These are phyloP conservation scores for Fulvia fulva DNA, from an alignment of 2,329 filamentous ascomycete genomes.

Conservation along the genomic window DNA sequence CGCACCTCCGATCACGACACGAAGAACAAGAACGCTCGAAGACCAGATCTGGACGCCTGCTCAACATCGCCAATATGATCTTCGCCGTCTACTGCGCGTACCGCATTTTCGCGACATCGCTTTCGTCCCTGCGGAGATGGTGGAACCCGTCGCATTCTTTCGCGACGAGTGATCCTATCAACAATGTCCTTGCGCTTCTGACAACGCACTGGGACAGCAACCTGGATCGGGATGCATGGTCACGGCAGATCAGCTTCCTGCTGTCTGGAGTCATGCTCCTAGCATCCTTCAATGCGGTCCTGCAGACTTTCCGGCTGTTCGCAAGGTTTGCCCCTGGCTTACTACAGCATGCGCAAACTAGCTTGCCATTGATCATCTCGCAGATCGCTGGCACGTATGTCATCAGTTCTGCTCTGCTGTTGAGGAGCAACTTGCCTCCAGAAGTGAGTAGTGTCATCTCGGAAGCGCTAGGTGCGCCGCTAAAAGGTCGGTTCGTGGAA, in stretches of 20 bases:
- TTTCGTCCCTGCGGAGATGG: slow-evolving; percentile 63
- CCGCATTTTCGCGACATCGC: slow-evolving; percentile 67
- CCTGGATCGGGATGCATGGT: slow-evolving; percentile 78
- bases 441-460: slow-evolving; percentile 74
- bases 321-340: slow-evolving; percentile 68
- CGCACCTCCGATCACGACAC: slow-evolving; percentile 59
- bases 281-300: slow-evolving; percentile 73
- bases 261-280: slow-evolving; percentile 79
- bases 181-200: slow-evolving; percentile 72
- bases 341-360: slow-evolving; percentile 70
- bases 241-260: slow-evolving; percentile 78
- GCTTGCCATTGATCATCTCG: slow-evolving; percentile 72
- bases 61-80: slow-evolving; percentile 60
- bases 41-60: slow-evolving; percentile 61
- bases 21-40: slow-evolving; percentile 63
- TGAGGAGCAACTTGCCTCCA: slow-evolving; percentile 72
- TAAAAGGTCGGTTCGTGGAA: slow-evolving; percentile 70
- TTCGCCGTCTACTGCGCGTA: slow-evolving; percentile 84
- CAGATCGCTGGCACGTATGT: slow-evolving; percentile 84
- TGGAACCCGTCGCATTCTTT: slow-evolving; percentile 49
- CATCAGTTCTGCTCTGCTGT: slow-evolving; percentile 71
- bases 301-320: slow-evolving; percentile 83
- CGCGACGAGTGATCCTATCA: slow-evolving; percentile 74
- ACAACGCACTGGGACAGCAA: slow-evolving; percentile 80
- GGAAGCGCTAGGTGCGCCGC: slow-evolving; percentile 70